Percentiles rank a stretch among this genome's conserved stretches.
Conservation (phyloP, 108 stramenopile genomes). For the Nitzschia inconspicua region DNA sequence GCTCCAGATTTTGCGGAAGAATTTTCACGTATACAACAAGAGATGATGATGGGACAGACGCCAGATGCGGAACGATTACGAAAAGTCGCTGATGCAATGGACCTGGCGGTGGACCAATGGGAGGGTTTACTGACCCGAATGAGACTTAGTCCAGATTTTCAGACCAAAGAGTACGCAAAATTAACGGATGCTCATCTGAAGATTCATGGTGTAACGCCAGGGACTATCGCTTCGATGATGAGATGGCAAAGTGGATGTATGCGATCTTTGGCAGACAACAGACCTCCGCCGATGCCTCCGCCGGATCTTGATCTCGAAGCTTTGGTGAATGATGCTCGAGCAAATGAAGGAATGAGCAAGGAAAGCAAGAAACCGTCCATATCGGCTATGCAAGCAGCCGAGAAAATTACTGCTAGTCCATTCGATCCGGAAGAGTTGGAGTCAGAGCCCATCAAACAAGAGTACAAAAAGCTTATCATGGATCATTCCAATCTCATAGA, state of each 20-base stretch:
- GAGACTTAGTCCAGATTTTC: conserved; percentile 32
- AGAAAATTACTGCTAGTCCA: conserved; percentile 25
- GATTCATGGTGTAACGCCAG: conserved; percentile 11
- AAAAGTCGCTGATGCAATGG: conserved; percentile 24
- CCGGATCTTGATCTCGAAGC: conserved; percentile 27
- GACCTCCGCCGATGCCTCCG: conserved; percentile 41
- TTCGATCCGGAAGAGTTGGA: conserved; percentile 31
- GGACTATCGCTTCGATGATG: conserved; percentile 26
- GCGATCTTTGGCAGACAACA: conserved; percentile 34
- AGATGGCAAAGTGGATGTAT: conserved; percentile 43
- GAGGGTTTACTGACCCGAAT: conserved; percentile 22
- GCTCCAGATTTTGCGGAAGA: conserved; percentile 35
- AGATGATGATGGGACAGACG: conserved; percentile 29
- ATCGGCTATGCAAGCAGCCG: conserved; percentile 27
- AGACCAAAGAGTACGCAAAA: conserved; percentile 39
- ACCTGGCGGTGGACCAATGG: conserved; percentile 37
- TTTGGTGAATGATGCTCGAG: conserved; percentile 37
- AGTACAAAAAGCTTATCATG: conserved; percentile 35
- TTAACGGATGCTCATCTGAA: conserved; percentile 40
- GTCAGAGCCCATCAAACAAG: conserved; percentile 32
- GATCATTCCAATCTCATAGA: conserved; percentile 39
- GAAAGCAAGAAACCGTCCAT: conserved; percentile 23
- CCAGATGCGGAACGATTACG: conserved; percentile 30
- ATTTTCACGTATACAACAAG: conserved; percentile 17
- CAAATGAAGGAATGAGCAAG: neutral